phyloP scores from a whole-genome alignment of 2,329 filamentous ascomycete species.

The Neonectria coccinea region DNA sequence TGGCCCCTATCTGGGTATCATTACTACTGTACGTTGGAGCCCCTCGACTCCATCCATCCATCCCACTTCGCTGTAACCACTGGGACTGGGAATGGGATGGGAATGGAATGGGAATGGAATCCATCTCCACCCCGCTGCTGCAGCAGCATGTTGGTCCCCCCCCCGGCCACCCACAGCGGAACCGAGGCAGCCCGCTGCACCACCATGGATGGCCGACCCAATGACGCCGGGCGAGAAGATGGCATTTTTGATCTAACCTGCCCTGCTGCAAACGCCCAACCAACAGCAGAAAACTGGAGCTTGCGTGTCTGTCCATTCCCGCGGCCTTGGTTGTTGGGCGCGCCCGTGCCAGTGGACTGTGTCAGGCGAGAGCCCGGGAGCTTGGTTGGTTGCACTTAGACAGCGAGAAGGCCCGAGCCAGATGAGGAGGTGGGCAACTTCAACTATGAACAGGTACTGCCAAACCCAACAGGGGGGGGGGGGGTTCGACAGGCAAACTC shows the following conservation, averaged over 20 bases:
- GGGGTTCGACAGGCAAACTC: background rate
- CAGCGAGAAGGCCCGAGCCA: too few species aligned
- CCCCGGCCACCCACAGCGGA: constrained; percentile 20
- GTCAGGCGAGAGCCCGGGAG: background rate
- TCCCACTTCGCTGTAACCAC: constrained; percentile 1
- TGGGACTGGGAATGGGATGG: too few species aligned
- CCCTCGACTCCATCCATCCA: background rate
- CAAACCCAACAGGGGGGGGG: background rate
- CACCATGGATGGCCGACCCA: constrained; percentile 1
- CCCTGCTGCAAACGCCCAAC: background rate
- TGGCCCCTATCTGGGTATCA: too few species aligned
- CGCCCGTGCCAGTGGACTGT: background rate
- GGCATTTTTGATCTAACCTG: background rate
- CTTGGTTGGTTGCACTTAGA: background rate
- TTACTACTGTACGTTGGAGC: too few species aligned
- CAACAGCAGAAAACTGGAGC: background rate
- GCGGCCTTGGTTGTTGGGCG: constrained; percentile 13
- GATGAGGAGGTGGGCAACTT: too few species aligned
- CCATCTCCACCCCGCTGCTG: background rate
- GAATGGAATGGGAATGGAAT: too few species aligned
- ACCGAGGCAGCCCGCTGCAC: constrained; percentile 20
- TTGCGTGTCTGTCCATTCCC: constrained; percentile 4
- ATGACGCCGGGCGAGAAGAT: background rate
- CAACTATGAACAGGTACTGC: too few species aligned
- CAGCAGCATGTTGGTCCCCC: background rate